Conservation (phyloP, 495 filamentous ascomycete genomes). For the Apiosordaria backusii region DNA sequence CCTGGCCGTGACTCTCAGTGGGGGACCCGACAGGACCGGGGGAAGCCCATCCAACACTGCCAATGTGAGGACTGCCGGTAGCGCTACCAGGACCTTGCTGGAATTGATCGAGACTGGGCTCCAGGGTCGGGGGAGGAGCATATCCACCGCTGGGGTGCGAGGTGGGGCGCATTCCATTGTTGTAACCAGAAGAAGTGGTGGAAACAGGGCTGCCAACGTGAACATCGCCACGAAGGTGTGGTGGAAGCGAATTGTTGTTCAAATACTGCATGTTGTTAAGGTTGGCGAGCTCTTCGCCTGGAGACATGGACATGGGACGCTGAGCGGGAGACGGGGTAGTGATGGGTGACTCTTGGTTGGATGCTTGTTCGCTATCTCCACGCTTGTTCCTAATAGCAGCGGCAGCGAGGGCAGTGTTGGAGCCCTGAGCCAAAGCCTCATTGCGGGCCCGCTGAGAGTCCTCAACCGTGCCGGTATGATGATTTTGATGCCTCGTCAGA, state of each 20-base stretch:
- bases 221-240: conserved; percentile 69
- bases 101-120: conserved; percentile 71
- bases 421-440: conserved; percentile 53
- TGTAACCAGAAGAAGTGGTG: conserved; percentile 62
- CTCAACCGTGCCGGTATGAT: conserved; percentile 92
- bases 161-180: conserved; percentile 52
- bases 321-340: conserved; percentile 86
- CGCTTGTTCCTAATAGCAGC: conserved; percentile 48
- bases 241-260: conserved; percentile 68
- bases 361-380: conserved; percentile 76
- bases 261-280: conserved; percentile 70
- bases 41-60: conserved; percentile 69
- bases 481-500: conserved; percentile 90
- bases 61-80: conserved; percentile 69
- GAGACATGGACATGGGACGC: conserved; percentile 72
- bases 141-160: conserved; percentile 74
- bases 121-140: conserved; percentile 78
- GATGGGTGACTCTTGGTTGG: conserved; percentile 74
- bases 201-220: conserved; percentile 67
- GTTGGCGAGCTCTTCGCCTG: conserved; percentile 68
- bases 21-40: conserved; percentile 66
- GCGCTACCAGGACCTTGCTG: conserved; percentile 65
- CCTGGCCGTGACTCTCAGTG: conserved; percentile 52
- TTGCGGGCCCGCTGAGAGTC: conserved; percentile 88
- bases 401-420: conserved; percentile 50